Percentiles rank a stretch among this genome's conserved stretches.
These are phyloP conservation scores for Penicillium coffeae DNA, from an alignment of 495 filamentous ascomycete species.

Conservation along the genomic window DNA sequence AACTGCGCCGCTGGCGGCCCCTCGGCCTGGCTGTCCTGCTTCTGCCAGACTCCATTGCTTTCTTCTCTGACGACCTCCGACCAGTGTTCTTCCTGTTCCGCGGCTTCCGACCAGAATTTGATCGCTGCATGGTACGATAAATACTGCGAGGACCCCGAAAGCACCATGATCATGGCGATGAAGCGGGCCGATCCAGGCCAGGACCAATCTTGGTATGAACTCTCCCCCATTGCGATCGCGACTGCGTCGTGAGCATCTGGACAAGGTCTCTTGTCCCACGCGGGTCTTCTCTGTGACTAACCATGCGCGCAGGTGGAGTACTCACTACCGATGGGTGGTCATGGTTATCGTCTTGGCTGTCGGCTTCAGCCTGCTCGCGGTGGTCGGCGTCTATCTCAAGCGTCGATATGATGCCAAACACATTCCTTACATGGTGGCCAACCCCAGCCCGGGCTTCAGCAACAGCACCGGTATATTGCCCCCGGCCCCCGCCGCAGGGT, in stretches of 20 bases:
- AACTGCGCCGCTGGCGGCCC: conserved; percentile 37
- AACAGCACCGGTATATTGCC: conserved; percentile 18
- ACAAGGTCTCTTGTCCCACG: conserved; percentile 1
- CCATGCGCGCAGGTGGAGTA: conserved; percentile 38
- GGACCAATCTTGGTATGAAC: not conserved
- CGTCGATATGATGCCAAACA: conserved; percentile 46
- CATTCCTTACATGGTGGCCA: conserved; percentile 30
- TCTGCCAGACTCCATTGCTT: conserved; percentile 50
- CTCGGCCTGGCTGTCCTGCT: conserved; percentile 48
- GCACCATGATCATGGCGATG: conserved; percentile 12
- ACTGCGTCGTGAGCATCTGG: not conserved
- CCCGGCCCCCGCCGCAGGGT: conserved; percentile 1
- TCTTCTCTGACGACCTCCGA: conserved; percentile 35
- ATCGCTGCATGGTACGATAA: conserved; percentile 50
- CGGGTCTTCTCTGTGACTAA: not conserved
- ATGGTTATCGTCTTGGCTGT: conserved; percentile 51
- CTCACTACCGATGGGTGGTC: conserved; percentile 51
- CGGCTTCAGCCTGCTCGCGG: conserved; percentile 38
- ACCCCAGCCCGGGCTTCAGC: conserved; percentile 11
- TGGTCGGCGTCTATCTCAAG: conserved; percentile 41
- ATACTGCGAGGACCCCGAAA: conserved; percentile 30
- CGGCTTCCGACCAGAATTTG: conserved; percentile 28
- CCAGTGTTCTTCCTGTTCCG: conserved; percentile 32
- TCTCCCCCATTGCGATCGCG: not conserved
- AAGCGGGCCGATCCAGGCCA: not conserved